Base-by-base conservation (phyloP, 2,329 filamentous ascomycete genomes). In the Neoascochyta sp. region DNA sequence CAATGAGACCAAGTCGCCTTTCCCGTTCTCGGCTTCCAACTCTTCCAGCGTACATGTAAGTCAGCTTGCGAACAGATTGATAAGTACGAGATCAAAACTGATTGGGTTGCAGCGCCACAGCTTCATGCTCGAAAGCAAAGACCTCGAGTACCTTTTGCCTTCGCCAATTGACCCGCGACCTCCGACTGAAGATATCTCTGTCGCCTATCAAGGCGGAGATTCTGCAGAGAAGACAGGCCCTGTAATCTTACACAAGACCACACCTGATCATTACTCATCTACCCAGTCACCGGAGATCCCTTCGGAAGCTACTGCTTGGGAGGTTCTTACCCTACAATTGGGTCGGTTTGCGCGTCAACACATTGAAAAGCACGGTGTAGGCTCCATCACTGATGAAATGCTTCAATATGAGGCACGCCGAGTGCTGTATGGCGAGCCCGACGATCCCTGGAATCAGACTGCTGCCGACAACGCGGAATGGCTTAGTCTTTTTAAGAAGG, bases 401-500 rank as follows among this genome's bases (percentile, higher is more conserved):
- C 55, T 75, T 5, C 71, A 74, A 45, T 40, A 43, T 4, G 59
- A 71, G 32, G 66, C 71, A 3, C 60, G 71, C n/a, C 50, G 53
- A 20, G 66, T 74, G 12, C 36, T 73, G 4, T 75, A 71, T 34
- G 65, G 66, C 10, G 59, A 60, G 7, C 38, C 43, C 10, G 69
- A 73, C 22, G 71, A 74, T 31, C 45, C 59, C 6, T 74, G 69
- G 69, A 67, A 72, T 29, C 59, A 63, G 16, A 63, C 61, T 1
- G 54, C 60, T 9, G 60, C 60, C 10, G 60, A 63, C 20, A 64
- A 63, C 22, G 48, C 54, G 0, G 69, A 70, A 33, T 72, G 69
- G 69, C 55, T 71, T 8, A 63, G 61, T 23, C 43, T 72, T 5
- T 72, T 71, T 57, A 71, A 71, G 43, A 66, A 69, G 43, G 68